phyloP scores from a whole-genome alignment of 2,329 filamentous ascomycete genomes.

The Fusarium ambrosium region DNA sequence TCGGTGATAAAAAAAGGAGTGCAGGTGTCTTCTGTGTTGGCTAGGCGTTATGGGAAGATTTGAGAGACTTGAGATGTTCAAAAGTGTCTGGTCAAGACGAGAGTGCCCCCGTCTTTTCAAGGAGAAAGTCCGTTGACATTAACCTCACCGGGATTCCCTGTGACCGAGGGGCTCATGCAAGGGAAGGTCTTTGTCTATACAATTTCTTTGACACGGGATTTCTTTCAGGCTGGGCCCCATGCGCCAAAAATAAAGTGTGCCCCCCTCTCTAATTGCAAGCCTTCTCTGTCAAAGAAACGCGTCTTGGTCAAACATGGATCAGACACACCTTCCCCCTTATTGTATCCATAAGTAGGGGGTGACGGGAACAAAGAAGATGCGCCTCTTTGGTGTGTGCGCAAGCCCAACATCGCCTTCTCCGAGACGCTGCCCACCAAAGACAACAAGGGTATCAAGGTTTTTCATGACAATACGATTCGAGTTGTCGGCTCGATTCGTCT shows the following conservation, averaged over 20 bases:
- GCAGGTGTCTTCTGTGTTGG: background rate
- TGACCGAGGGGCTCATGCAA: background rate
- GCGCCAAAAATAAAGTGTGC: constrained; percentile 21
- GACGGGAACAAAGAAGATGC: constrained; percentile 28
- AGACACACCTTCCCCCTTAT: background rate
- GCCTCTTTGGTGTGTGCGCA: constrained; percentile 12
- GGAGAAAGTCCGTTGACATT: background rate
- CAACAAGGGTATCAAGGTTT: constrained; percentile 8
- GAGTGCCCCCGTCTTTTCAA: constrained; percentile 23
- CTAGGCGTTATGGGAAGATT: background rate
- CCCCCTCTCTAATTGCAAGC: constrained; percentile 3
- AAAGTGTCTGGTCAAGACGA: constrained; percentile 2
- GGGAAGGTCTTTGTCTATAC: constrained; percentile 29
- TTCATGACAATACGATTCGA: constrained; percentile 21
- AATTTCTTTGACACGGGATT: constrained; percentile 9
- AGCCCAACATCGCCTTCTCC: constrained; percentile 17
- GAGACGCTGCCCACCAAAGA: constrained; percentile 7
- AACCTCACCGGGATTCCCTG: background rate
- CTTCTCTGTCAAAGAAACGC: constrained; percentile 14
- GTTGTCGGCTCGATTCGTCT: constrained; percentile 1
- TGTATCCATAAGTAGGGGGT: background rate
- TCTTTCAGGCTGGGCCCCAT: constrained; percentile 20
- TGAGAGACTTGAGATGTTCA: background rate
- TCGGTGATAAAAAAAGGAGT: background rate
- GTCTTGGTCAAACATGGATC: background rate